Percentiles rank a stretch among this genome's conserved stretches.
Evolutionary conservation across 352 stramenopile genomes (phyloP).

Genomic region (Phytophthora cajani): DNA sequence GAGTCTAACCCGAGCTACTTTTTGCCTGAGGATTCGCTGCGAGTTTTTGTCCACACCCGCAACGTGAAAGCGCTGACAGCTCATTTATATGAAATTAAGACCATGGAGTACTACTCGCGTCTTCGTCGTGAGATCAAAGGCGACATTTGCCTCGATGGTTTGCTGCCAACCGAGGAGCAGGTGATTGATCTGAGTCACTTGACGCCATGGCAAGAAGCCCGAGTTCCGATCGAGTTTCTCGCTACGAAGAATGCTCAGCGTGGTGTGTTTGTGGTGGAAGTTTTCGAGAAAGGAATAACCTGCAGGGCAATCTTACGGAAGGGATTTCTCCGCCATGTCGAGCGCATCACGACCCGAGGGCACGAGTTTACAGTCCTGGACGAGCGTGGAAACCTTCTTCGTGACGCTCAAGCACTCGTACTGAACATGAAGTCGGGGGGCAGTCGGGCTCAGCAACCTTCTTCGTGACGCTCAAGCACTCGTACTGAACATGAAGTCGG

Average conservation of each 20-base stretch:
- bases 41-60: conserved; percentile 46
- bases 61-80: conserved; percentile 63
- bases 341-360: conserved; percentile 49
- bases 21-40: conserved; percentile 44
- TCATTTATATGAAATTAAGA: conserved; percentile 71
- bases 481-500: conserved; percentile 52
- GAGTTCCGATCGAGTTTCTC: conserved; percentile 43
- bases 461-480: conserved; percentile 41
- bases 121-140: conserved; percentile 54
- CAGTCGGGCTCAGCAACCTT: conserved; percentile 41
- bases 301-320: conserved; percentile 68
- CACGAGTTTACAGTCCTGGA: conserved; percentile 63
- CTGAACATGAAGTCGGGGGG: conserved; percentile 48
- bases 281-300: conserved; percentile 61
- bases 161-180: conserved; percentile 65
- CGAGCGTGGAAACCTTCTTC: conserved; percentile 47
- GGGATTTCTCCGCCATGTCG: conserved; percentile 58
- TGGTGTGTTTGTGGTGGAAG: conserved; percentile 69
- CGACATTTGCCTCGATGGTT: conserved; percentile 61
- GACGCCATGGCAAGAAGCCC: conserved; percentile 48
- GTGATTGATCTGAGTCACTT: conserved; percentile 57
- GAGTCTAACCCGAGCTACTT: conserved; percentile 57
- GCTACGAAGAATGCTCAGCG: conserved; percentile 26
- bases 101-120: conserved; percentile 60
- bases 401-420: conserved; percentile 41